phyloP scores from a whole-genome alignment of 2,329 filamentous ascomycete species.

The Arthrobotrys sphaeroides region DNA sequence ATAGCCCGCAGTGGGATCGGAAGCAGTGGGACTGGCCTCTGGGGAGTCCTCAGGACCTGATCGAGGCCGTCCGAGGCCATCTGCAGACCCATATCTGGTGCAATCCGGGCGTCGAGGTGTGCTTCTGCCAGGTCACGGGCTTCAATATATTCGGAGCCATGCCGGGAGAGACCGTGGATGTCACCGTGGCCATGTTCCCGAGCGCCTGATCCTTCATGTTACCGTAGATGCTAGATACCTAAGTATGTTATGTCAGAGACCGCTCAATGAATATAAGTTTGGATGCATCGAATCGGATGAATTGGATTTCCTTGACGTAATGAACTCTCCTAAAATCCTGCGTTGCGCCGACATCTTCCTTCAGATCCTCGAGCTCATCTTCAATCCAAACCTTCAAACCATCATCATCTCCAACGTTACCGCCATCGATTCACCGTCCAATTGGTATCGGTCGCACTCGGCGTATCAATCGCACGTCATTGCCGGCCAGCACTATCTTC shows the following conservation, averaged over 20 bases:
- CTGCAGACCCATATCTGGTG: not conserved
- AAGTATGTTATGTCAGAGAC: too few relatives aligned
- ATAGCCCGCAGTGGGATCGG: not conserved
- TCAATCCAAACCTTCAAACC: not conserved
- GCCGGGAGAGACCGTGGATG: not conserved
- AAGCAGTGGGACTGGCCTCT: not conserved
- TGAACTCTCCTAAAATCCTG: not conserved
- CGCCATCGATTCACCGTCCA: not conserved
- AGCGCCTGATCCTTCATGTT: too few relatives aligned
- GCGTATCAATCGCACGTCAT: slow-evolving; percentile 18
- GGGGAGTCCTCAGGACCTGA: not conserved
- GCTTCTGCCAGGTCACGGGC: not conserved
- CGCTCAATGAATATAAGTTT: too few relatives aligned
- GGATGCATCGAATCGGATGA: not conserved
- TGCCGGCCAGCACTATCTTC: slow-evolving; percentile 2
- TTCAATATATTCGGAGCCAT: not conserved
- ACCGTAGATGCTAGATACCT: too few relatives aligned
- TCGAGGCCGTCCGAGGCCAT: not conserved
- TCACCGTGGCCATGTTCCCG: not conserved
- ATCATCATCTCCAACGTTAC: not conserved
- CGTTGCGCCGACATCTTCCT: too few relatives aligned
- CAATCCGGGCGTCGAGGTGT: not conserved
- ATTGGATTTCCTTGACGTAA: not conserved
- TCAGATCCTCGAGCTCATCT: too few relatives aligned
- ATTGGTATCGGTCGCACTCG: not conserved